Evolutionary conservation across 1,139 yeast genomes (phyloP).

Genomic region (Groenewaldozyma auringiensis): DNA sequence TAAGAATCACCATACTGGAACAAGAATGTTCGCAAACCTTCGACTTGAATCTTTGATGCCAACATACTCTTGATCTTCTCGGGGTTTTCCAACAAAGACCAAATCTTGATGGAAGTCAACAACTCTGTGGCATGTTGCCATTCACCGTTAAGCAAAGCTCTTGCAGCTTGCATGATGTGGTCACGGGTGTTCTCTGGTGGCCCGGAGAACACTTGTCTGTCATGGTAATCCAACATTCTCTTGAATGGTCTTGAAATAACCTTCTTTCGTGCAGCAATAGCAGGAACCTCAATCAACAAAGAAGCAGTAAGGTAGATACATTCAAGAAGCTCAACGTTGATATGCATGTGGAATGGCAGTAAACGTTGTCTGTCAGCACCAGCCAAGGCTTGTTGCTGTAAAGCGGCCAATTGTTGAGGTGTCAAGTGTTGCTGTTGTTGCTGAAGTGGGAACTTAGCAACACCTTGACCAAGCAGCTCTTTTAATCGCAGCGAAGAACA

Average conservation of each 20-base stretch:
- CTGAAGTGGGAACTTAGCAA: conserved; percentile 53
- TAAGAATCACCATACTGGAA: conserved; percentile 72
- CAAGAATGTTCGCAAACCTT: conserved; percentile 84
- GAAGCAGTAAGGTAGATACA: conserved; percentile 90
- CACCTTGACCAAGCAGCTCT: conserved; percentile 92
- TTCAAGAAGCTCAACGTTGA: conserved; percentile 89
- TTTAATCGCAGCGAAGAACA: conserved; percentile 80
- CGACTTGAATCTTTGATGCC: conserved; percentile 71
- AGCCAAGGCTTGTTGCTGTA: conserved; percentile 20
- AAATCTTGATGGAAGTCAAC: conserved; percentile 71
- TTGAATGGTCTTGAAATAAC: conserved; percentile 77
- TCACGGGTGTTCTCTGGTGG: conserved; percentile 98
- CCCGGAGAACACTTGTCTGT: conserved; percentile 91
- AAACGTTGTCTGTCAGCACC: conserved; percentile 70
- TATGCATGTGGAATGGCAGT: conserved; percentile 97
- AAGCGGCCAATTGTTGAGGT: conserved; percentile 21
- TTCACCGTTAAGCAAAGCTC: conserved; percentile 80
- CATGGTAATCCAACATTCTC: conserved; percentile 86
- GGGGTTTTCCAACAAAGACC: conserved; percentile 71
- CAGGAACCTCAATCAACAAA: conserved; percentile 85
- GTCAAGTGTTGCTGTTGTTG: conserved; percentile 5
- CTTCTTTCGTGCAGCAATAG: conserved; percentile 65
- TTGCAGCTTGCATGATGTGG: conserved; percentile 88
- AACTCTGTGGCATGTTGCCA: conserved; percentile 75
- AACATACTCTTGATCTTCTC: conserved; percentile 61